A percentile compares a stretch with the other conserved stretches of the same genome.
phyloP scores from a whole-genome alignment of 345 rosid species.

The Pistacia vera region DNA sequence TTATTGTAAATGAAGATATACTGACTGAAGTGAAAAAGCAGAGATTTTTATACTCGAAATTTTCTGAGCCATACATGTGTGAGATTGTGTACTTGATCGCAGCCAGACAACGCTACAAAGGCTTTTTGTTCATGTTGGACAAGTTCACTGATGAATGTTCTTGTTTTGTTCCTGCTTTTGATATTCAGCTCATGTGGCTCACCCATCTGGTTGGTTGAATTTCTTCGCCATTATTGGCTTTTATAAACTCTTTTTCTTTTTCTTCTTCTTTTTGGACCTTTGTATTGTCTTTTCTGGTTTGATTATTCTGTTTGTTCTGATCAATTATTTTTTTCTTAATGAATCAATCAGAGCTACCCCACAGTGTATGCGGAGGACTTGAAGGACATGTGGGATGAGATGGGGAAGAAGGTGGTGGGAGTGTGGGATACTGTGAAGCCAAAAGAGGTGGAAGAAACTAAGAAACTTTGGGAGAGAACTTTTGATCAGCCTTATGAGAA shows the following conservation, averaged over 20 bases:
- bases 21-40: constrained; percentile 55
- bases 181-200: constrained; percentile 79
- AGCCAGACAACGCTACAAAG: constrained; percentile 74
- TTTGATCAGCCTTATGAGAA: constrained; percentile 85
- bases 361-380: constrained; percentile 67
- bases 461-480: constrained; percentile 57
- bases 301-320: constrained; percentile 13
- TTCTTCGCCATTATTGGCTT: neutral
- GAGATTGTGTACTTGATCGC: constrained; percentile 77
- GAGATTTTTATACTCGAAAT: constrained; percentile 44
- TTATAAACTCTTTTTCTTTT: neutral
- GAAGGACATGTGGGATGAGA: constrained; percentile 52
- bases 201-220: constrained; percentile 64
- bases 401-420: constrained; percentile 48
- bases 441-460: constrained; percentile 52
- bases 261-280: neutral
- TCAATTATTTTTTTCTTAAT: neutral
- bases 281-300: neutral
- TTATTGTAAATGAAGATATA: constrained; percentile 38
- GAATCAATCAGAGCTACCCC: constrained; percentile 72
- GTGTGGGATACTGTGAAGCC: constrained; percentile 52
- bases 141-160: constrained; percentile 47
- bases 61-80: constrained; percentile 63
- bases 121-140: constrained; percentile 55
- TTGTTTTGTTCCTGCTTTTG: constrained; percentile 61